phyloP scores from a whole-genome alignment of 1,139 yeast genomes.

The Candida sanyaensis region DNA sequence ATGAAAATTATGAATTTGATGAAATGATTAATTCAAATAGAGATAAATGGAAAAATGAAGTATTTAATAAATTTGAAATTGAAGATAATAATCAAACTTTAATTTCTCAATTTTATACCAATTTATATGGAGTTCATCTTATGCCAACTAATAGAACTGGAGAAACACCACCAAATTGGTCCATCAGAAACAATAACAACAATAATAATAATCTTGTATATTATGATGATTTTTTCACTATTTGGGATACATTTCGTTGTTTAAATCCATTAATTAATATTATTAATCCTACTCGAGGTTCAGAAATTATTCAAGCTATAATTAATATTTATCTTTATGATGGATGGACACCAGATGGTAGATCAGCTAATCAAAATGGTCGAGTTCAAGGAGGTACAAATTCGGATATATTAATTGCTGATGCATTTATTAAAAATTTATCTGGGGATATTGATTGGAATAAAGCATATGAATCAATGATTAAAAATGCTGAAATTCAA shows the following conservation, averaged over 20 bases:
- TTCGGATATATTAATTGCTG: slow-evolving; percentile 42
- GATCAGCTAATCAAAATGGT: slow-evolving; percentile 40
- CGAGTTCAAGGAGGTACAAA: slow-evolving; percentile 43
- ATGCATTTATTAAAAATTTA: slow-evolving; percentile 34
- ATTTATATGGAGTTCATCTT: slow-evolving; percentile 35
- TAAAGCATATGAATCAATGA: slow-evolving; percentile 35
- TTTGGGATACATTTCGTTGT: slow-evolving; percentile 42
- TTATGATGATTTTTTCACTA: slow-evolving; percentile 42
- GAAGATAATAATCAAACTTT: slow-evolving; percentile 22
- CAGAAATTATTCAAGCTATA: slow-evolving; percentile 31
- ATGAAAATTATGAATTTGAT: slow-evolving; percentile 19
- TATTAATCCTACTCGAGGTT: slow-evolving; percentile 28
- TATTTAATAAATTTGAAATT: slow-evolving; percentile 24
- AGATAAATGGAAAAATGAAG: slow-evolving; percentile 27
- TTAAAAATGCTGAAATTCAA: slow-evolving; percentile 35
- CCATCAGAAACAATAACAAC: slow-evolving; percentile 19
- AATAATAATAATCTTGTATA: slow-evolving; percentile 20
- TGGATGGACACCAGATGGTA: slow-evolving; percentile 41
- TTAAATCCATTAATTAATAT: slow-evolving; percentile 33
- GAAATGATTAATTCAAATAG: slow-evolving; percentile 21
- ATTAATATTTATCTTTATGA: slow-evolving; percentile 32
- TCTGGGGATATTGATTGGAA: slow-evolving; percentile 28
- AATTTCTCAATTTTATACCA: slow-evolving; percentile 25
- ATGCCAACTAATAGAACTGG: slow-evolving; percentile 40
- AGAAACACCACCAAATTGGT: slow-evolving; percentile 29